A percentile compares a stretch with the other conserved stretches of the same genome.
Conservation (phyloP, 805 yeast genomes). For the Candida krabiensis region DNA sequence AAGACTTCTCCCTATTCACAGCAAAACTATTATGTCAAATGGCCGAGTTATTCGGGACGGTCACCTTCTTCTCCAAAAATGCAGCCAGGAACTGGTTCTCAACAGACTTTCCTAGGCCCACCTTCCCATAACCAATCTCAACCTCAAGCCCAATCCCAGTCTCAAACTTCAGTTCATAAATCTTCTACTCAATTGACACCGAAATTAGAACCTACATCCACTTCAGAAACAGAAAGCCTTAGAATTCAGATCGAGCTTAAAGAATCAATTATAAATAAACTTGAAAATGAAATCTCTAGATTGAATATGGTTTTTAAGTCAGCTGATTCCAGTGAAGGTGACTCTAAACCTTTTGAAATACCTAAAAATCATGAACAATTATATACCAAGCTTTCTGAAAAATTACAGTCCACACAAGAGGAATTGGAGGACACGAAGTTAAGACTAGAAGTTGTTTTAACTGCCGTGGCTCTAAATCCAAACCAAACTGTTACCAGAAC, state of each 20-base stretch:
- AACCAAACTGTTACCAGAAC: constrained; percentile 43
- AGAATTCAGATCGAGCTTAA: constrained; percentile 55
- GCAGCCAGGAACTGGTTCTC: constrained; percentile 9
- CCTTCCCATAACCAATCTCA: constrained; percentile 7
- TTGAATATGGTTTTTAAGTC: constrained; percentile 44
- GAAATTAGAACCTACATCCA: constrained; percentile 1
- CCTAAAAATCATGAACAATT: constrained; percentile 35
- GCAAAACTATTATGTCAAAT: constrained; percentile 13
- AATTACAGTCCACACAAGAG: constrained; percentile 29
- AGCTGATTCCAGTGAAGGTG: constrained; percentile 28
- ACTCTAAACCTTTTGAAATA: constrained; percentile 26
- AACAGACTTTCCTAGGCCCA: constrained; percentile 9
- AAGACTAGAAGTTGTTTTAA: constrained; percentile 60
- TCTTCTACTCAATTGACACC: constrained; percentile 6
- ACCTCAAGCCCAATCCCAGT: constrained; percentile 3
- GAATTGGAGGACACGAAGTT: constrained; percentile 63
- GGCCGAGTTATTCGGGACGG: constrained; percentile 20
- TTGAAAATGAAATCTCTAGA: constrained; percentile 45
- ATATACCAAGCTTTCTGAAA: constrained; percentile 29
- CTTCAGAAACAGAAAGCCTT: constrained; percentile 36
- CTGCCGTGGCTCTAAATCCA: constrained; percentile 56
- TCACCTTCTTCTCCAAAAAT: constrained; percentile 6
- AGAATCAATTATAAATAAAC: constrained; percentile 47
- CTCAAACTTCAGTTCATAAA: constrained; percentile 1
- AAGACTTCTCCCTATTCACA: constrained; percentile 4